Evolutionary conservation across 2,329 filamentous ascomycete species (phyloP).

Genomic region (Colletotrichum gloeosporioides): DNA sequence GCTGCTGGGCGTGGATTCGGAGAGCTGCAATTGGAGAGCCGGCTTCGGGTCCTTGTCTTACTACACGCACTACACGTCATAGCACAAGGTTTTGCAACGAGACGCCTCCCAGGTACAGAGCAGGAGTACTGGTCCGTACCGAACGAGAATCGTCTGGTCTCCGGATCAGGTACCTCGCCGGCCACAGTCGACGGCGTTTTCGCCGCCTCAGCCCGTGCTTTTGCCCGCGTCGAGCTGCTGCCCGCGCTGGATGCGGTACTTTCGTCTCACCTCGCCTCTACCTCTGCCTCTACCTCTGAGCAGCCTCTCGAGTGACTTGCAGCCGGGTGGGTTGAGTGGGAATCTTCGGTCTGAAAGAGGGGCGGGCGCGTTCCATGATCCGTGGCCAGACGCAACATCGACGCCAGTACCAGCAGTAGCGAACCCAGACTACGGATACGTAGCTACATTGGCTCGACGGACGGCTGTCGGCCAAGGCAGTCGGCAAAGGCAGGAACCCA

Average conservation of each 20-base stretch:
- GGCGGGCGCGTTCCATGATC: constrained; percentile 3
- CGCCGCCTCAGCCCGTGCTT: neutral
- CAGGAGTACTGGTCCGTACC: neutral
- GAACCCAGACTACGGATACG: neutral
- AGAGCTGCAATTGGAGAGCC: constrained; percentile 14
- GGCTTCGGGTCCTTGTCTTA: constrained; percentile 16
- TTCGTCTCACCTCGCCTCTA: constrained; percentile 5
- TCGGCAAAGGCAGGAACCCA: neutral
- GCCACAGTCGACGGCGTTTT: neutral
- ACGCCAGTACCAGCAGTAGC: neutral
- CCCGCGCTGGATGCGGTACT: neutral
- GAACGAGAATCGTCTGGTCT: constrained; percentile 3
- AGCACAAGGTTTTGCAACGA: constrained; percentile 13
- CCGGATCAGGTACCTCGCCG: constrained; percentile 8
- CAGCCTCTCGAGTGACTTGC: neutral
- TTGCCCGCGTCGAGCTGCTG: neutral
- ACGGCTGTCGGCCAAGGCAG: constrained; percentile 21
- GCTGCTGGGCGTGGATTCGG: constrained; percentile 9
- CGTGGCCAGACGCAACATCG: constrained; percentile 4
- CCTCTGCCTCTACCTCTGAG: neutral
- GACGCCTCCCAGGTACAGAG: neutral
- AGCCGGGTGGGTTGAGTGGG: constrained; percentile 8
- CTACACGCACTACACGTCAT: constrained; percentile 11
- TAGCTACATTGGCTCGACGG: constrained; percentile 2
- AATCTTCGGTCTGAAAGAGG: constrained; percentile 12